Base-by-base conservation (phyloP, 108 stramenopile species). In the Cyclotella baltica region DNA sequence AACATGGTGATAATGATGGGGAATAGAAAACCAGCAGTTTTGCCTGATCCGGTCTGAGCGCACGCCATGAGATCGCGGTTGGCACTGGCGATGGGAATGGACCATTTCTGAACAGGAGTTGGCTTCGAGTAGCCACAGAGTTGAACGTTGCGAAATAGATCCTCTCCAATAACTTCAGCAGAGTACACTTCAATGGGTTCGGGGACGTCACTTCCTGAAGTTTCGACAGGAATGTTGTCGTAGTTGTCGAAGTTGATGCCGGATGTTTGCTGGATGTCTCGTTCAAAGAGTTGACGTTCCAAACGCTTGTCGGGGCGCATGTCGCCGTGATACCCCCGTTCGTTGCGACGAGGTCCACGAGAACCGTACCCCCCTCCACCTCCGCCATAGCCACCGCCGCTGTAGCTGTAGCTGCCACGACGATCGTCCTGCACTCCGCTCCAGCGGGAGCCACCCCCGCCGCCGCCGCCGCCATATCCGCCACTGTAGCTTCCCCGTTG, bases 181-280 rank as follows among this genome's bases (percentile, higher is more conserved):
- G 87, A 73, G 84, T 97, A 99, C 22, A 59, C 73, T 15, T 97
- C 96, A 63, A 98, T 93, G 34, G 98, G 98, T 28, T 94, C 93
- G 33, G 99, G 99, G 37, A 83, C 63, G 47, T 95, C 86, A 30
- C 87, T 83, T 25, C 97, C 97, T 20, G 87, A 84, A 47, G 92
- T 90, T 67, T 99, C 98, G 29, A 99, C 97, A 29, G 98, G 98
- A 56, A 99, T 99, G 55, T 98, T 95, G 81, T 98, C 97, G 88
- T 99, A 98, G 70, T 95, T 93, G 83, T 98, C 97, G 78, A 99
- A 99, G 88, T 99, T 98, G 89, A 99, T 98, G n/a, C 99, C 99
- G n/a, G 96, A 89, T 20, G 93, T 96, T 75, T 97, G 95, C 55
- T 93, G 85, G 75, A 93, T 90, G 19, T 80, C 90, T 15, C 72